Percentiles rank a stretch among this genome's conserved stretches.
phyloP scores from a whole-genome alignment of 257 asterid genomes.

The Jacaranda copaia region DNA sequence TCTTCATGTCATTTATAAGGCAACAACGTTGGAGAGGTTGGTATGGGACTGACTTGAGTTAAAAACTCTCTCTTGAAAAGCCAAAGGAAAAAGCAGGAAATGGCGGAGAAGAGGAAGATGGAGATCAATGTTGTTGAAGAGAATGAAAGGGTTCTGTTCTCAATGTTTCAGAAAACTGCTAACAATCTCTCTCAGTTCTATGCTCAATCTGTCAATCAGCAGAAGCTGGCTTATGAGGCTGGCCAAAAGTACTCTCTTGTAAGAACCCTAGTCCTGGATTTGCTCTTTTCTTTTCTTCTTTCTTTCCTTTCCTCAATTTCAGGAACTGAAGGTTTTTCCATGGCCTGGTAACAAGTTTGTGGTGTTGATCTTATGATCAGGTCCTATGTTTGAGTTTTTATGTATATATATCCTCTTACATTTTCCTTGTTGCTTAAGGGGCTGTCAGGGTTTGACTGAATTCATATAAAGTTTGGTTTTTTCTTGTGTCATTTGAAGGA shows the following conservation, averaged over 20 bases:
- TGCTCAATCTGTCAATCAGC: not conserved
- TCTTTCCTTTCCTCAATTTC: not conserved
- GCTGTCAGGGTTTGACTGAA: not conserved
- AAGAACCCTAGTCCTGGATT: slow-evolving; percentile 29
- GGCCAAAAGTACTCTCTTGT: slow-evolving; percentile 31
- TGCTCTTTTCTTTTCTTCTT: not conserved
- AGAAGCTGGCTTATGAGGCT: slow-evolving; percentile 31
- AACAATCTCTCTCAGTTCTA: slow-evolving; percentile 22
- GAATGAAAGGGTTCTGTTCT: slow-evolving; percentile 16
- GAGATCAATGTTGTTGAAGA: slow-evolving; percentile 14
- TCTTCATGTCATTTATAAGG: slow-evolving; percentile 1
- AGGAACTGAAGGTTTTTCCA: no score
- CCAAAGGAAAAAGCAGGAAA: not conserved
- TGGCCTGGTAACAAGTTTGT: not conserved
- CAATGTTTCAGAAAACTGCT: slow-evolving; percentile 19
- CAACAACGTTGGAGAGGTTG: not conserved
- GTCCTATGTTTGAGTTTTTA: not conserved
- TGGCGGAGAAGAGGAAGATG: slow-evolving; percentile 26
- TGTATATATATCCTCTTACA: not conserved
- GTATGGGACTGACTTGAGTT: not conserved
- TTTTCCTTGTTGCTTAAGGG: not conserved
- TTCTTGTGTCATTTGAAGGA: not conserved
- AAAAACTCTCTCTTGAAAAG: no score
- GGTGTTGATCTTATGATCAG: not conserved
- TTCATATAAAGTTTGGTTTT: not conserved